A percentile compares a stretch with the other conserved stretches of the same genome.
phyloP scores from a whole-genome alignment of 2,329 filamentous ascomycete genomes.

The Penicillium psychrosexuale region DNA sequence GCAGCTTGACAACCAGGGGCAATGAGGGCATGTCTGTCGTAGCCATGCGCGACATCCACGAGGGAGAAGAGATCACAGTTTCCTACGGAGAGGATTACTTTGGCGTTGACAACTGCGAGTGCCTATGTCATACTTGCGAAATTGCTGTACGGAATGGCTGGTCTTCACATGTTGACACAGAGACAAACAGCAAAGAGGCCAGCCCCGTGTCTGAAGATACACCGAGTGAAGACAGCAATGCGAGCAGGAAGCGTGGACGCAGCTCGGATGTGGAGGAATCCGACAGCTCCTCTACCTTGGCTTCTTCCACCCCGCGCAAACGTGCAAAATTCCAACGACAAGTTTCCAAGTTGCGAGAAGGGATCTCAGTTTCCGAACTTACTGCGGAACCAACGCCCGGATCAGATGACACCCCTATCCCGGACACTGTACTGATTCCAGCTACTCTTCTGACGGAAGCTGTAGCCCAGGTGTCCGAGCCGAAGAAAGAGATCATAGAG shows the following conservation, averaged over 20 bases:
- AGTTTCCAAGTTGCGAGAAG: conserved; percentile 37
- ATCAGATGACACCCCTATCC: conserved; percentile 10
- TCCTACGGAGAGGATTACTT: conserved; percentile 96
- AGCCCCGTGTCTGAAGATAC: conserved; percentile 28
- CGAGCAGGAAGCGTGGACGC: conserved; percentile 30
- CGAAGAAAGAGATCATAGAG: conserved; percentile 16
- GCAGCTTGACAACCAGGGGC: conserved; percentile 77
- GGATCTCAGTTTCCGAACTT: conserved; percentile 35
- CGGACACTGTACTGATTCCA: conserved; percentile 6
- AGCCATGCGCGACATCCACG: conserved; percentile 73
- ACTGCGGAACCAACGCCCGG: conserved; percentile 21
- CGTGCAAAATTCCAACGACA: conserved; percentile 34
- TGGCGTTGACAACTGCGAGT: conserved; percentile 91
- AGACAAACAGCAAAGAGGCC: conserved; percentile 32
- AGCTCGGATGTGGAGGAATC: conserved; percentile 30
- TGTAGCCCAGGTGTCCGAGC: conserved; percentile 10
- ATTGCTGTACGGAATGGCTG: conserved; percentile 74
- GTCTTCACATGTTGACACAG: conserved; percentile 52
- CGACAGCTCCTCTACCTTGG: conserved; percentile 21
- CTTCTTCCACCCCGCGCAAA: conserved; percentile 32
- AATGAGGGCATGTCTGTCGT: conserved; percentile 88
- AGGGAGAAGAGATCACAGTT: conserved; percentile 94
- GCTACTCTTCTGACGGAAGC: background rate
- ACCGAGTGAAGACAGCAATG: conserved; percentile 13
- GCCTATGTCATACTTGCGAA: conserved; percentile 87